Conservation (phyloP, 2,329 filamentous ascomycete genomes). For the Aspergillus amoenus region DNA sequence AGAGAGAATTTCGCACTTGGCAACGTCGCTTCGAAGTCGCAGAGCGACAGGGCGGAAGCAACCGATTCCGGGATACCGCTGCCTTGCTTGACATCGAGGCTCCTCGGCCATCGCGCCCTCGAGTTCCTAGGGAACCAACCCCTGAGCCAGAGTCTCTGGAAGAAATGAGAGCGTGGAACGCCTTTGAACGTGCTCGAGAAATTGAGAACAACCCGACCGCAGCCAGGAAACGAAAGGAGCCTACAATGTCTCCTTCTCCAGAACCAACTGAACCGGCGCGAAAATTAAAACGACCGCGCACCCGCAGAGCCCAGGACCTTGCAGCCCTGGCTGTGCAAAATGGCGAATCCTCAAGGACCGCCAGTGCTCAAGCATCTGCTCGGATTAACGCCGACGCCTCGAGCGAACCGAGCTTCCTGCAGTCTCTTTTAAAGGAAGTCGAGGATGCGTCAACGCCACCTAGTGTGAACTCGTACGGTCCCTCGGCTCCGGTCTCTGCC, state of each 20-base stretch:
- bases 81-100: conserved; percentile 56
- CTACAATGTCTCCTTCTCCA: conserved; percentile 75
- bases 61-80: conserved; percentile 69
- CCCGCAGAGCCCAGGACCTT: conserved; percentile 62
- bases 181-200: conserved; percentile 80
- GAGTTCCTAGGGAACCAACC: conserved; percentile 37
- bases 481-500: conserved; percentile 36
- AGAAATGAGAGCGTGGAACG: conserved; percentile 83
- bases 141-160: conserved; percentile 72
- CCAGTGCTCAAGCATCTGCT: conserved; percentile 30
- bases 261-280: conserved; percentile 69
- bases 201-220: conserved; percentile 53
- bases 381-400: conserved; percentile 37
- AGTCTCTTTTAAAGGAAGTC: conserved; percentile 84
- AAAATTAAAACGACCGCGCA: conserved; percentile 83
- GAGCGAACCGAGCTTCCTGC: conserved; percentile 74
- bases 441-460: conserved; percentile 53
- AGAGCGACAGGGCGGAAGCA: conserved; percentile 71
- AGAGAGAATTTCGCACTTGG: conserved; percentile 68
- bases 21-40: conserved; percentile 81
- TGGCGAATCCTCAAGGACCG: conserved; percentile 40
- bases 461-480: conserved; percentile 30
- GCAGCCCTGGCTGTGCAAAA: conserved; percentile 46
- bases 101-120: conserved; percentile 41
- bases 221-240: conserved; percentile 52